Base-by-base conservation (phyloP, 2,329 filamentous ascomycete genomes). In the Rutstroemia sp. region DNA sequence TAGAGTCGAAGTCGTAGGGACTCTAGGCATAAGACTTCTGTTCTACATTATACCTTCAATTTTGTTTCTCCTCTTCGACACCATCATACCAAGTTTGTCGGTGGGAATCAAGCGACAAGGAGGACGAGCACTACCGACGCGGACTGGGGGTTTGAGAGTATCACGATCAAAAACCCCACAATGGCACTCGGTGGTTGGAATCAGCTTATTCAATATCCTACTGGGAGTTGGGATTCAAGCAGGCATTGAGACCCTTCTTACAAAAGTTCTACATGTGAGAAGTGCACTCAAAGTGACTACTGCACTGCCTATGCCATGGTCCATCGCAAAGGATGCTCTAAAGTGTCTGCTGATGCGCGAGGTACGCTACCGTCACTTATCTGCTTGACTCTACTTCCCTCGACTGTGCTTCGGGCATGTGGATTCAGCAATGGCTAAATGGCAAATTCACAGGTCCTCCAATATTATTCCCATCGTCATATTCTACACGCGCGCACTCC, bases 41-140 rank as follows among this genome's bases (percentile, higher is more conserved):
- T 83, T 92, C 65, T 95, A 85, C 72, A 73, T 94, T 2, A 53
- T 88, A 0, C 91, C 91, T 0, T 88, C 89, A 0, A 69, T 88
- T 0, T 58, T 86, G 12, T 90, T 90, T 65, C 81, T 94, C 1
- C 66, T 84, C 3, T 86, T 95, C 67, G 91, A 95, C 68, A 75
- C 80, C 2, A 69, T 82, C 1, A 65, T 91, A 0, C 90, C 92
- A 0, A 86, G 82, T 56, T 74, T 92, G 2, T 79, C 87, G 6
- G 78, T 82, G 21, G 76, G 76, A 19, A 73, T 92, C 70, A 95
- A 95, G 68, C 76, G 82, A 50, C 82, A 85, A 59, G 87, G 78
- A 23, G 65, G 72, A 4, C 63, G 70, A 14, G 76, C 76, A 6
- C 68, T 82, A 1, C 79, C 80, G 4, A 76, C 76, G 0, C 75